A percentile compares a stretch with the other conserved stretches of the same genome.
phyloP scores from a whole-genome alignment of 768 basidiomycete species.

The Xanthoconium purpureum region DNA sequence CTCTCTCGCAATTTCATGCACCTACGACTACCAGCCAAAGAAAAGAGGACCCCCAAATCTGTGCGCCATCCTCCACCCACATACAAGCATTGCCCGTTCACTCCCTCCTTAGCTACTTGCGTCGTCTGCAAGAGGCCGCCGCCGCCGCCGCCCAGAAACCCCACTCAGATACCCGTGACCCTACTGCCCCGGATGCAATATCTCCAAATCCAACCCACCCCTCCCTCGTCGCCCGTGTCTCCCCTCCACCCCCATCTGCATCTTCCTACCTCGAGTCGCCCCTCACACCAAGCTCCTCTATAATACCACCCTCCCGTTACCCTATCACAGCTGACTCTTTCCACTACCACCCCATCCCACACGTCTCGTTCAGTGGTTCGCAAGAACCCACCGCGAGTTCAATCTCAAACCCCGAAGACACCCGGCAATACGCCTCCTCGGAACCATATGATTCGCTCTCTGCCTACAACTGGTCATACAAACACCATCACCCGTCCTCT shows the following conservation, averaged over 20 bases:
- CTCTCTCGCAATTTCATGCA: constrained; percentile 78
- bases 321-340: constrained; percentile 68
- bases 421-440: constrained; percentile 38
- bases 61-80: constrained; percentile 41
- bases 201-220: constrained; percentile 46
- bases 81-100: not conserved
- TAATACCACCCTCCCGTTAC: constrained; percentile 63
- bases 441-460: constrained; percentile 65
- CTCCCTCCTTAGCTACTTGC: constrained; percentile 55
- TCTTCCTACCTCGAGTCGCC: constrained; percentile 53
- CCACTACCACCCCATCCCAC: constrained; percentile 44
- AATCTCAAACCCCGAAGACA: constrained; percentile 44
- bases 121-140: constrained; percentile 75
- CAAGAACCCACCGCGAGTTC: constrained; percentile 35
- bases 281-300: constrained; percentile 36
- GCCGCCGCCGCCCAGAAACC: constrained; percentile 45
- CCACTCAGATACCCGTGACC: constrained; percentile 32
- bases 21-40: constrained; percentile 91
- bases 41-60: constrained; percentile 91
- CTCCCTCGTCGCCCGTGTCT: constrained; percentile 41
- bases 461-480: constrained; percentile 68
- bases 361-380: constrained; percentile 39
- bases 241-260: constrained; percentile 30
- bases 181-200: constrained; percentile 36
- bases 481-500: constrained; percentile 52